Percentiles rank a stretch among this genome's conserved stretches.
Conservation (phyloP, 169 alveolate species). For the Cryptosporidium felis region DNA sequence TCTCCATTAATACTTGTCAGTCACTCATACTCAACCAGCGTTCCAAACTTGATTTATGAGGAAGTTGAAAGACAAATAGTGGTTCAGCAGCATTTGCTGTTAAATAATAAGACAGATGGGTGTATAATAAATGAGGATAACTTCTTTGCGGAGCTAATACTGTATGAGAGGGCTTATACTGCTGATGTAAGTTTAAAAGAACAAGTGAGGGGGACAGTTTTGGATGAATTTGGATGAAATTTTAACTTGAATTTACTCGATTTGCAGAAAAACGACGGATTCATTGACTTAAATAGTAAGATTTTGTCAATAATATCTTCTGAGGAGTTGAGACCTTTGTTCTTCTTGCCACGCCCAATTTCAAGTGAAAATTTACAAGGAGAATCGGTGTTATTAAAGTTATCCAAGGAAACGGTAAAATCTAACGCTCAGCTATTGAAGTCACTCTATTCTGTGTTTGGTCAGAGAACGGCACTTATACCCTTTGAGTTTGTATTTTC, state of each 20-base stretch:
- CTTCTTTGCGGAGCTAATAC: slow-evolving; percentile 23
- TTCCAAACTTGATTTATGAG: slow-evolving; percentile 29
- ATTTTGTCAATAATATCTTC: slow-evolving; percentile 20
- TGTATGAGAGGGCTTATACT: slow-evolving; percentile 53
- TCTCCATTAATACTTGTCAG: slow-evolving; percentile 12
- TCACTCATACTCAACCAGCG: not conserved
- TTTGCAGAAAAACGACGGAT: slow-evolving; percentile 35
- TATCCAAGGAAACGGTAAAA: not conserved
- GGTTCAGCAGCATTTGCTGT: slow-evolving; percentile 20
- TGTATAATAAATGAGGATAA: slow-evolving; percentile 31
- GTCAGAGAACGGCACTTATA: slow-evolving; percentile 40
- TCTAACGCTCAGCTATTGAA: slow-evolving; percentile 7
- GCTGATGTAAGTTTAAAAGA: slow-evolving; percentile 65
- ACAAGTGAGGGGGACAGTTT: too few species aligned
- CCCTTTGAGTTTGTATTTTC: slow-evolving; percentile 43
- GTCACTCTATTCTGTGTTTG: slow-evolving; percentile 23
- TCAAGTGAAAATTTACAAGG: slow-evolving; percentile 21
- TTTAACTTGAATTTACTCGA: not conserved
- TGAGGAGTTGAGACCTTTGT: slow-evolving; percentile 48
- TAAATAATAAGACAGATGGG: not conserved
- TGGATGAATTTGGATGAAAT: not conserved
- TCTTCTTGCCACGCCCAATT: slow-evolving; percentile 61
- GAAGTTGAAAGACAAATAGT: slow-evolving; percentile 43
- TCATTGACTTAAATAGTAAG: slow-evolving; percentile 52
- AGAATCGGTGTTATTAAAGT: slow-evolving; percentile 25